These are phyloP conservation scores for Lomentospora prolificans DNA, from an alignment of 2,329 filamentous ascomycete genomes.

Conservation along the genomic window DNA sequence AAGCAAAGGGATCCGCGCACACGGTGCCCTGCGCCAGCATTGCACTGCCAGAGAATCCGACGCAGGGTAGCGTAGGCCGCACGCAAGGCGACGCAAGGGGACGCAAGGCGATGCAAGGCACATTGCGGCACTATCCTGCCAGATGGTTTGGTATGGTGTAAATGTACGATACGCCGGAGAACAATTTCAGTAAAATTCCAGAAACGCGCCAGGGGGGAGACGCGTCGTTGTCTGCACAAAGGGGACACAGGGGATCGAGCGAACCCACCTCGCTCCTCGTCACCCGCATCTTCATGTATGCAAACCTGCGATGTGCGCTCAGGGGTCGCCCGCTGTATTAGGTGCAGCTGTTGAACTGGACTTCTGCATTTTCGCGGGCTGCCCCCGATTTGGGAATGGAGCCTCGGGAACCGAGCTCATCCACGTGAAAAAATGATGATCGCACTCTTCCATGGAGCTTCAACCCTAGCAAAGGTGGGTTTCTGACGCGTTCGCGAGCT, in stretches of 20 bases:
- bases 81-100: background rate
- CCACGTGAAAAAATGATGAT: background rate
- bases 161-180: background rate
- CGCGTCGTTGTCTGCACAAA: no score
- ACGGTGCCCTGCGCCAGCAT: background rate
- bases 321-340: no score
- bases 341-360: no score
- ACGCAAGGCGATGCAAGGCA: constrained; percentile 4
- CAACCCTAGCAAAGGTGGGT: background rate
- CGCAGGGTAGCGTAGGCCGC: background rate
- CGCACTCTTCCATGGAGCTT: background rate
- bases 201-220: no score
- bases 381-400: no score
- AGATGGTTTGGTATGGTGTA: background rate
- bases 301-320: no score
- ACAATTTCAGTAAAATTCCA: no score
- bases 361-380: background rate
- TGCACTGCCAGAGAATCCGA: background rate
- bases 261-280: no score
- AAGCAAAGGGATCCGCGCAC: background rate
- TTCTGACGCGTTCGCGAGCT: no score
- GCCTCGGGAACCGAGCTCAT: no score
- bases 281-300: no score
- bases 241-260: no score
- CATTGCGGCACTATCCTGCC: background rate